Conservation (phyloP, 345 rosid species). For the Conringia planisiliqua region DNA sequence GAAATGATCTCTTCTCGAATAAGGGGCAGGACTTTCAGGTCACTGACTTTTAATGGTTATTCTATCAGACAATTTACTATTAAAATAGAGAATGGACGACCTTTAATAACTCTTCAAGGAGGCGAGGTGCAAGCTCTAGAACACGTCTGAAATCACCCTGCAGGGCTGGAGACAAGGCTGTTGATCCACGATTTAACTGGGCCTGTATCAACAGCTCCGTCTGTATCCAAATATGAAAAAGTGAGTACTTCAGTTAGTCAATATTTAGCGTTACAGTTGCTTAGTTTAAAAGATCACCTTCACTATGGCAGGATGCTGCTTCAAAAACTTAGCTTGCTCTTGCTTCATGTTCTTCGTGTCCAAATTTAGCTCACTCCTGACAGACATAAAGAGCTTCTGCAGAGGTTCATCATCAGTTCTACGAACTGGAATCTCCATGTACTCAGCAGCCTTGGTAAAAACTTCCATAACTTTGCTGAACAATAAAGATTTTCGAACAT, state of each 20-base stretch:
- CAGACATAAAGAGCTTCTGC: conserved; percentile 91
- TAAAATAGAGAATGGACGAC: conserved; percentile 46
- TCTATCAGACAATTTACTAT: not conserved
- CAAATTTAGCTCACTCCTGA: conserved; percentile 92
- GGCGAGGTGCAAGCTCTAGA: conserved; percentile 93
- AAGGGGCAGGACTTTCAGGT: not conserved
- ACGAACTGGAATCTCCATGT: conserved; percentile 94
- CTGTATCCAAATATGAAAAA: conserved; percentile 38
- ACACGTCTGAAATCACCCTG: conserved; percentile 76
- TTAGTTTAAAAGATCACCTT: conserved; percentile 51
- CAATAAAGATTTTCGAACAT: conserved; percentile 11
- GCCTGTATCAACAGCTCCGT: conserved; percentile 98
- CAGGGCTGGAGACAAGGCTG: conserved; percentile 74
- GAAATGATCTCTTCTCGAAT: not conserved
- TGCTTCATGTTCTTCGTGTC: conserved; percentile 96
- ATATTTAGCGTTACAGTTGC: not conserved
- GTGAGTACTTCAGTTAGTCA: conserved; percentile 8
- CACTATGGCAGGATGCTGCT: conserved; percentile 94
- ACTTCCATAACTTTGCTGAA: conserved; percentile 99
- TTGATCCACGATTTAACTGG: conserved; percentile 79
- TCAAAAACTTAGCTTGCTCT: conserved; percentile 99
- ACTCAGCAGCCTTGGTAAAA: conserved; percentile 95
- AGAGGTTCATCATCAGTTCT: conserved; percentile 95
- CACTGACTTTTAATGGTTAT: not conserved
- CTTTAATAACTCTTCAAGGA: conserved; percentile 95